Percentiles rank a stretch among this genome's conserved stretches.
Conservation (phyloP, 441 rosid species). For the Kokia cookei region DNA sequence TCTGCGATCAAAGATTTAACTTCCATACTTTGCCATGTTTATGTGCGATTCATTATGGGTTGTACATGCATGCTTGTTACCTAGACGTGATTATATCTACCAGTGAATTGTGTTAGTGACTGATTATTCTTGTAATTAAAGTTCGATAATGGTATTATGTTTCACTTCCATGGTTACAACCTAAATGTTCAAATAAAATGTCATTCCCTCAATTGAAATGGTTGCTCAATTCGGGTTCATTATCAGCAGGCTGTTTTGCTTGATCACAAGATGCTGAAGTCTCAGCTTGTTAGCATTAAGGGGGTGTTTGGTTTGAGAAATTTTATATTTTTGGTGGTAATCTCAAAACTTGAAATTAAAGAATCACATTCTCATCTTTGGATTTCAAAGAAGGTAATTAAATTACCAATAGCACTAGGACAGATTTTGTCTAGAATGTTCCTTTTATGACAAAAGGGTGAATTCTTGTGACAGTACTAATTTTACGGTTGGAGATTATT, state of each 20-base stretch:
- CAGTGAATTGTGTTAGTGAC: constrained; percentile 9
- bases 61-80: constrained; percentile 23
- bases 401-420: no score
- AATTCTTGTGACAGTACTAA: no score
- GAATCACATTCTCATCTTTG: no score
- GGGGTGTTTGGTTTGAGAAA: background rate
- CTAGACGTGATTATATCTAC: constrained; percentile 8
- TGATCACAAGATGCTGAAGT: background rate
- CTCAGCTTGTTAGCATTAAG: background rate
- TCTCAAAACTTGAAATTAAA: no score
- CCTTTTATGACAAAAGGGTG: no score
- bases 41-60: constrained; percentile 11
- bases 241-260: background rate
- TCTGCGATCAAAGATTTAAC: background rate
- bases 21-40: background rate
- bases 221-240: background rate
- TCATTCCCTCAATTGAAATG: background rate
- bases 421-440: no score
- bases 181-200: background rate
- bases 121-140: constrained; percentile 20
- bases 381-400: no score
- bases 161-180: background rate
- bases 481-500: no score
- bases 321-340: no score
- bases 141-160: background rate